These are phyloP conservation scores for Meira nashicola DNA, from an alignment of 1,284 basidiomycete genomes.

Conservation along the genomic window DNA sequence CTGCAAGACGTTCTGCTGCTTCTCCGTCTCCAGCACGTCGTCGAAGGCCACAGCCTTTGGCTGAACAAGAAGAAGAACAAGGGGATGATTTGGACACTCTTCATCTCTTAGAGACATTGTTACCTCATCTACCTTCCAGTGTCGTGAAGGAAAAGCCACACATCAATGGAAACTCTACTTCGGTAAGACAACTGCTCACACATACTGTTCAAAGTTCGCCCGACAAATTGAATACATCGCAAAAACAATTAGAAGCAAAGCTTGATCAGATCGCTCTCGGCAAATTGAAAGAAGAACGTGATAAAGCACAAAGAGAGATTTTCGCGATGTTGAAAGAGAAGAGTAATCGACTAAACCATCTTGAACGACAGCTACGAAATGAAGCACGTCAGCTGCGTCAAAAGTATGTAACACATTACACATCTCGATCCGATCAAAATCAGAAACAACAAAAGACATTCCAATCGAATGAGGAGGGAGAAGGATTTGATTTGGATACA, in stretches of 20 bases:
- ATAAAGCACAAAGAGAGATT: background rate
- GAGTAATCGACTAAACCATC: background rate
- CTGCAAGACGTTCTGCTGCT: too few relatives aligned
- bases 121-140: constrained; percentile 17
- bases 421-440: background rate
- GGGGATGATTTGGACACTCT: constrained; percentile 5
- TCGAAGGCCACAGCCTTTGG: background rate
- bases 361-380: background rate
- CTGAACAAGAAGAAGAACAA: constrained; percentile 9
- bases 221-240: background rate
- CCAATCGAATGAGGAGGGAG: background rate
- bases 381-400: background rate
- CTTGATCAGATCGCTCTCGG: background rate
- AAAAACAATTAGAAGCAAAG: background rate
- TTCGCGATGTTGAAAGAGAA: background rate
- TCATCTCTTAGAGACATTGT: constrained; percentile 28
- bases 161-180: too few relatives aligned
- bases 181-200: too few relatives aligned
- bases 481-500: background rate
- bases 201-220: background rate
- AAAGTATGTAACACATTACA: background rate
- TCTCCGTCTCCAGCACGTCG: constrained; percentile 1
- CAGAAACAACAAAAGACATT: background rate
- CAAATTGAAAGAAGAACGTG: background rate
- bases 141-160: background rate